Conservation (phyloP, 441 rosid species). For the Raphanus hybrid region DNA sequence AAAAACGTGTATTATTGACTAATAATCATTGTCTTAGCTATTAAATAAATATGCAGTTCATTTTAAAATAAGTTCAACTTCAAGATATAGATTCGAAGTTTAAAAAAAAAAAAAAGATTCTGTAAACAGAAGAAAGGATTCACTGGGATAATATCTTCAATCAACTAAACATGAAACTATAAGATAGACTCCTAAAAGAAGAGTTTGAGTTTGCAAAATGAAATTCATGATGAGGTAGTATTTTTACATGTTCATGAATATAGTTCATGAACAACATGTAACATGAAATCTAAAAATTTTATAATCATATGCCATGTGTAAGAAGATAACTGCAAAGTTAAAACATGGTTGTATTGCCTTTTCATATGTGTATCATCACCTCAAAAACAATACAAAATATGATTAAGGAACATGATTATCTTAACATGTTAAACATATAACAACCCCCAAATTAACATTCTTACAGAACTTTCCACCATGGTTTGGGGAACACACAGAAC, state of each 20-base stretch:
- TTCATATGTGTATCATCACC: slow-evolving; percentile 7
- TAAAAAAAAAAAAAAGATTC: too few species aligned
- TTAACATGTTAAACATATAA: not conserved
- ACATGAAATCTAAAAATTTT: not conserved
- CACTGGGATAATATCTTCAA: not conserved
- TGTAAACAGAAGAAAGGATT: not conserved
- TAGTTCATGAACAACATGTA: not conserved
- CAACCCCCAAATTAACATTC: not conserved
- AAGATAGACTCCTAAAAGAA: not conserved
- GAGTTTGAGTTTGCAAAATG: slow-evolving; percentile 1
- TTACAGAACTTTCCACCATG: not conserved
- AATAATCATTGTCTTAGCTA: not conserved
- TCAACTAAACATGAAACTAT: not conserved
- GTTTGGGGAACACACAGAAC: not conserved
- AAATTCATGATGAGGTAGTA: not conserved
- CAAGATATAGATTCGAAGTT: not conserved
- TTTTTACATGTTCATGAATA: not conserved
- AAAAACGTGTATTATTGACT: not conserved
- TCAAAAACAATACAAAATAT: not conserved
- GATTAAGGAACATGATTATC: slow-evolving; percentile 21
- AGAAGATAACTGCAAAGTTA: not conserved
- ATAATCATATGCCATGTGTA: slow-evolving; percentile 13
- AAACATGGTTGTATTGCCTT: slow-evolving; percentile 10
- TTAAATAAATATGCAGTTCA: not conserved
- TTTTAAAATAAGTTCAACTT: not conserved